Evolutionary conservation across 108 stramenopile species (phyloP).

Genomic region (Skeletonema marinoi): DNA sequence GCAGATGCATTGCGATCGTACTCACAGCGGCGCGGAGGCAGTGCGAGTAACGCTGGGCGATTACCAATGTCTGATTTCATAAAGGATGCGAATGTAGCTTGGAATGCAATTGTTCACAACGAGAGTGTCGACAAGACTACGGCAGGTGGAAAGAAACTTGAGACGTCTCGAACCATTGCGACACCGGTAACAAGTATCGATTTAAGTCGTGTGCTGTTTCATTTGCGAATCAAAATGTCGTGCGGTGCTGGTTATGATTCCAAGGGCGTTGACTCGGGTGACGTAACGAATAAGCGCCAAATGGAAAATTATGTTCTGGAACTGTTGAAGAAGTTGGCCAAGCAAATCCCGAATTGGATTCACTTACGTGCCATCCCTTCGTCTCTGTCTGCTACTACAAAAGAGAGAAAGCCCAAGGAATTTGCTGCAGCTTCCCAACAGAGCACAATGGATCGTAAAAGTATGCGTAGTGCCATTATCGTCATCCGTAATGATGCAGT

Average conservation of each 20-base stretch:
- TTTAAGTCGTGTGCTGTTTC: conserved; percentile 15
- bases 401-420: not conserved
- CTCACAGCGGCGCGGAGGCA: conserved; percentile 9
- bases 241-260: not conserved
- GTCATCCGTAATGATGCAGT: conserved; percentile 25
- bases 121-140: not conserved
- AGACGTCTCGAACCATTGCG: not conserved
- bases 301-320: conserved; percentile 13
- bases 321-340: not conserved
- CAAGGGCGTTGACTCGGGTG: not conserved
- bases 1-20: conserved; percentile 19
- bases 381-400: not conserved
- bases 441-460: not conserved
- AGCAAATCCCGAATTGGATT: conserved; percentile 12
- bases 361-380: conserved; percentile 1
- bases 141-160: not conserved
- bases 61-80: conserved; percentile 3
- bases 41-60: not conserved
- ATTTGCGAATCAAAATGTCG: conserved; percentile 17
- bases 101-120: not conserved
- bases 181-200: conserved; percentile 12
- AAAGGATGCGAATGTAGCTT: conserved; percentile 8
- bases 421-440: not conserved
- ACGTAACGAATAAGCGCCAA: conserved; percentile 2
- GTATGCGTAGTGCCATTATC: not conserved